Evolutionary conservation across 345 rosid genomes (phyloP).

Genomic region (Brassica incana): DNA sequence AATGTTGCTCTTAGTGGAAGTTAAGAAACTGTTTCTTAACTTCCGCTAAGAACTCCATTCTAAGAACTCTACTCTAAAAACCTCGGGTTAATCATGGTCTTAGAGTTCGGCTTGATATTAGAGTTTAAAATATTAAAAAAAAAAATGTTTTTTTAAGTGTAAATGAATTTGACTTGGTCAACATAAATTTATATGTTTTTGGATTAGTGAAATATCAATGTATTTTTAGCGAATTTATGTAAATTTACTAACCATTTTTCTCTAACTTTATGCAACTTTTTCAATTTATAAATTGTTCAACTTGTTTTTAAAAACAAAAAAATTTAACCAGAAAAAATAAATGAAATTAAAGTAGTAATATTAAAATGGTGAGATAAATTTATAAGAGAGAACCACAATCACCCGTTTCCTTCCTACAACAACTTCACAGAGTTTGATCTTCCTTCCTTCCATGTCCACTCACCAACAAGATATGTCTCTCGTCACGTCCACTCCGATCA

Average conservation of each 20-base stretch:
- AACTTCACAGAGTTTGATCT: neutral
- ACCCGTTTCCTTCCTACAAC: neutral
- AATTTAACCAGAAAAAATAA: neutral
- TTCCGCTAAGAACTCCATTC: too few relatives aligned
- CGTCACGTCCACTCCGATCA: slow-evolving; percentile 42
- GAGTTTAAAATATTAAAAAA: neutral
- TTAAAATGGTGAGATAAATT: neutral
- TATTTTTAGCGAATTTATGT: neutral
- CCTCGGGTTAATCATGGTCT: too few relatives aligned
- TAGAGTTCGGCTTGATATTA: too few relatives aligned
- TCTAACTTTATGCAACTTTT: neutral
- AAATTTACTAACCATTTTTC: neutral
- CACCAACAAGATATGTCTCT: slow-evolving; percentile 52
- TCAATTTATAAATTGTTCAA: neutral
- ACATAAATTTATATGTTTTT: too few relatives aligned
- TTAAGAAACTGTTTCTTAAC: too few relatives aligned
- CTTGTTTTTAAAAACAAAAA: neutral
- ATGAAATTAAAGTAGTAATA: neutral
- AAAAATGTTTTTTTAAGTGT: too few relatives aligned
- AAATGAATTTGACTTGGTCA: too few relatives aligned
- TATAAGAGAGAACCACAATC: neutral
- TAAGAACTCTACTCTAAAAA: too few relatives aligned
- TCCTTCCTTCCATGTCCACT: slow-evolving; percentile 20
- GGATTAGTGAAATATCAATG: neutral
- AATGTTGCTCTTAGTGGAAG: too few relatives aligned